Conservation (phyloP, 257 asterid genomes). For the Lithospermum erythrorhizon region DNA sequence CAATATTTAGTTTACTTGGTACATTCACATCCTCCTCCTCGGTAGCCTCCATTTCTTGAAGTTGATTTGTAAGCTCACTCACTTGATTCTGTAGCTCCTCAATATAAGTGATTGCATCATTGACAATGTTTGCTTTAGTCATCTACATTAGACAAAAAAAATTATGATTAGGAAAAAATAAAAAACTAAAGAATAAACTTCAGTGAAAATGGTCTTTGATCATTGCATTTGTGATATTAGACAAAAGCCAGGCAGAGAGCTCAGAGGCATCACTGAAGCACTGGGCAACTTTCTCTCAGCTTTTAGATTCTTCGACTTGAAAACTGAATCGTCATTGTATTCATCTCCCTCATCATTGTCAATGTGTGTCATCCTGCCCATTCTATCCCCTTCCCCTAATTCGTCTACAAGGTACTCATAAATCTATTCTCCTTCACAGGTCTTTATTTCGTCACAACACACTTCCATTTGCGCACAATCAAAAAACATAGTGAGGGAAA, state of each 20-base stretch:
- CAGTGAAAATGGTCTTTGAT: background rate
- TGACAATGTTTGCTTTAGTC: constrained; percentile 63
- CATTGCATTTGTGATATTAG: constrained; percentile 72
- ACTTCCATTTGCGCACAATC: constrained; percentile 10
- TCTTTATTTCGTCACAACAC: too few species aligned
- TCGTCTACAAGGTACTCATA: constrained; percentile 11
- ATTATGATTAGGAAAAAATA: background rate
- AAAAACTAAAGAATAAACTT: background rate
- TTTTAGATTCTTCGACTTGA: constrained; percentile 69
- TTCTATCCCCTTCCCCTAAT: constrained; percentile 13
- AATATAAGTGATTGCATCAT: constrained; percentile 67
- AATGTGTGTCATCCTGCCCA: constrained; percentile 22
- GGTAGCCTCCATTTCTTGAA: constrained; percentile 36
- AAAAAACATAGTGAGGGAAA: background rate
- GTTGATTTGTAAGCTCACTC: constrained; percentile 42
- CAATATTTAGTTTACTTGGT: constrained; percentile 5
- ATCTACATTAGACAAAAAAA: constrained; percentile 30
- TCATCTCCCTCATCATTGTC: constrained; percentile 19
- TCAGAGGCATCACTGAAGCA: too few species aligned
- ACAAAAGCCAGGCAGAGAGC: too few species aligned
- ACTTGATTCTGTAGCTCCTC: constrained; percentile 42
- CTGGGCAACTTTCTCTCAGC: constrained; percentile 69
- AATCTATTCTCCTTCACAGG: too few species aligned
- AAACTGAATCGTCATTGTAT: constrained; percentile 13
- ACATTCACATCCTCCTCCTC: constrained; percentile 9